phyloP scores from a whole-genome alignment of 495 filamentous ascomycete genomes.

The Hyphodiscus hymeniophilus region DNA sequence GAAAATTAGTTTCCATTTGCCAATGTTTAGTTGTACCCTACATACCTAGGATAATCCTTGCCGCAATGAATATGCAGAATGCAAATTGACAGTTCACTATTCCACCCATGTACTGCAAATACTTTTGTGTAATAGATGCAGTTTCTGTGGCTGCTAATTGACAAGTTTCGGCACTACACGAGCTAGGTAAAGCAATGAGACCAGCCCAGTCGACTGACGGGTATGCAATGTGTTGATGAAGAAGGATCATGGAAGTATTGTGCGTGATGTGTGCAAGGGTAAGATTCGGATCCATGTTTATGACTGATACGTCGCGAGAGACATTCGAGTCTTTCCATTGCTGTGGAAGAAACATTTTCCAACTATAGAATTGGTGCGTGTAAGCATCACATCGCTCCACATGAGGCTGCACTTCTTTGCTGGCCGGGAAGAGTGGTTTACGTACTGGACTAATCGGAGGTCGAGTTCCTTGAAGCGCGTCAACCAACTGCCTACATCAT shows the following conservation, averaged over 20 bases:
- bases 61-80: conserved; percentile 34
- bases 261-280: conserved; percentile 39
- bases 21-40: not conserved
- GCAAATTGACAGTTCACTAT: conserved; percentile 30
- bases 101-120: conserved; percentile 24
- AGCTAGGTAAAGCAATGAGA: conserved; percentile 27
- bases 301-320: conserved; percentile 23
- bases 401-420: too few species aligned
- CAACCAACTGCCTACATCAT: conserved; percentile 32
- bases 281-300: conserved; percentile 36
- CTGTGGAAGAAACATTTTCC: conserved; percentile 35
- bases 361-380: too few species aligned
- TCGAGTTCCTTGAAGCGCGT: conserved; percentile 39
- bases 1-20: not conserved
- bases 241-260: conserved; percentile 36
- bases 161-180: conserved; percentile 35
- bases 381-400: too few species aligned
- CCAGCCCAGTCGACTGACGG: conserved; percentile 28
- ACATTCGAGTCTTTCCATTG: conserved; percentile 33
- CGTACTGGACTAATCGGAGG: conserved; percentile 31
- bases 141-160: conserved; percentile 32
- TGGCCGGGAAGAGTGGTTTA: too few species aligned
- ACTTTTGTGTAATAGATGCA: conserved; percentile 30
- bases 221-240: conserved; percentile 39
- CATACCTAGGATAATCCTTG: conserved; percentile 27